These are phyloP conservation scores for Sarcodon sp. DNA, from an alignment of 768 basidiomycete species.

Conservation along the genomic window DNA sequence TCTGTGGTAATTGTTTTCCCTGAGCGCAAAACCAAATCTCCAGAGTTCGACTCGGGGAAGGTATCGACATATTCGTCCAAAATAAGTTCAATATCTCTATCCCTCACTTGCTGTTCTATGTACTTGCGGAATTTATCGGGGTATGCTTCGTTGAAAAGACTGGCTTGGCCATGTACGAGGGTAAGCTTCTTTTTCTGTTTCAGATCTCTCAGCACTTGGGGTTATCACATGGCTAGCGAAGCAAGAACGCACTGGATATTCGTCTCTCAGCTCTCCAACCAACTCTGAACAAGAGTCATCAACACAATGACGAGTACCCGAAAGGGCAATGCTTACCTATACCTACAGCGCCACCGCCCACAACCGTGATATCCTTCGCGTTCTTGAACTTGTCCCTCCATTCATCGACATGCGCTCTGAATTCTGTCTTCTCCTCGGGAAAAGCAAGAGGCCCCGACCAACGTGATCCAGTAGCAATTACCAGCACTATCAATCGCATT, in stretches of 20 bases:
- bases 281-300: slow-evolving; percentile 18
- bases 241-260: slow-evolving; percentile 20
- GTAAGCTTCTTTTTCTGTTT: slow-evolving; percentile 34
- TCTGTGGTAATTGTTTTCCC: slow-evolving; percentile 40
- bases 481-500: slow-evolving; percentile 21
- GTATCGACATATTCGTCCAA: slow-evolving; percentile 40
- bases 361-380: slow-evolving; percentile 19
- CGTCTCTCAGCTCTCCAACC: slow-evolving; percentile 31
- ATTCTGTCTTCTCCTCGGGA: slow-evolving; percentile 19
- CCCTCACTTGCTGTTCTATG: slow-evolving; percentile 25
- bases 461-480: slow-evolving; percentile 44
- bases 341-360: slow-evolving; percentile 25
- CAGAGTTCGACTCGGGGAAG: slow-evolving; percentile 21
- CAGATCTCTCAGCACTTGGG: background rate
- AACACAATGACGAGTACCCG: background rate
- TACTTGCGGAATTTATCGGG: slow-evolving; percentile 37
- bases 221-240: background rate
- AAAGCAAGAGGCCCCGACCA: slow-evolving; percentile 40
- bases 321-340: slow-evolving; percentile 20
- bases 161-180: slow-evolving; percentile 40
- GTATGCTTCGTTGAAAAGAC: slow-evolving; percentile 47
- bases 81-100: slow-evolving; percentile 35
- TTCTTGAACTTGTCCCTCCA: slow-evolving; percentile 19
- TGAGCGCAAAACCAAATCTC: slow-evolving; percentile 33
- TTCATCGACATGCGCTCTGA: slow-evolving; percentile 7